These are phyloP conservation scores for Rhododendron vialii DNA, from an alignment of 148 eudicot genomes.

Conservation along the genomic window DNA sequence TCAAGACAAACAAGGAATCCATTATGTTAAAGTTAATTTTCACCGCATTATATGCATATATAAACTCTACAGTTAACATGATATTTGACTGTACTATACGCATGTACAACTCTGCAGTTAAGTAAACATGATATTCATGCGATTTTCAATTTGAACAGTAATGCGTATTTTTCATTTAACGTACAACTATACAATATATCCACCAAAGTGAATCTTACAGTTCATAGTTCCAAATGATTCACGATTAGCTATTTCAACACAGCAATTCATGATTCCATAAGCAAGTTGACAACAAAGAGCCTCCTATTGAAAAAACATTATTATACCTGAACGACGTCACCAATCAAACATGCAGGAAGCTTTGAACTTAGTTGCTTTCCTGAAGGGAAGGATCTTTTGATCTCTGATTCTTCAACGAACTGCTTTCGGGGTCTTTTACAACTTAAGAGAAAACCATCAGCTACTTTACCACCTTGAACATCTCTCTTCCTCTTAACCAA, in stretches of 20 bases:
- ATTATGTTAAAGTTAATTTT: not conserved
- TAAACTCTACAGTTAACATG: not conserved
- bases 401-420: conserved; percentile 14
- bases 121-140: not conserved
- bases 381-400: conserved; percentile 26
- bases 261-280: not conserved
- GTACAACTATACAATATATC: not conserved
- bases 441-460: conserved; percentile 13
- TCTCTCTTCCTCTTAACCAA: conserved; percentile 23
- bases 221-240: not conserved
- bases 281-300: not conserved
- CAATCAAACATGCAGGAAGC: conserved; percentile 45
- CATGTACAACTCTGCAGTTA: not conserved
- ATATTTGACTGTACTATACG: not conserved
- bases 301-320: not conserved
- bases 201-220: not conserved
- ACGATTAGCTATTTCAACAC: not conserved
- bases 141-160: not conserved
- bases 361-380: conserved; percentile 37
- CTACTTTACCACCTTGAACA: not conserved
- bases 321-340: conserved; percentile 49
- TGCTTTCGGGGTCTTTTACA: conserved; percentile 19
- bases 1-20: not conserved
- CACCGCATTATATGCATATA: not conserved
- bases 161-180: not conserved